Percentiles rank a stretch among this genome's conserved stretches.
phyloP scores from a whole-genome alignment of 1,139 yeast species.

The Zygoascus sp. region DNA sequence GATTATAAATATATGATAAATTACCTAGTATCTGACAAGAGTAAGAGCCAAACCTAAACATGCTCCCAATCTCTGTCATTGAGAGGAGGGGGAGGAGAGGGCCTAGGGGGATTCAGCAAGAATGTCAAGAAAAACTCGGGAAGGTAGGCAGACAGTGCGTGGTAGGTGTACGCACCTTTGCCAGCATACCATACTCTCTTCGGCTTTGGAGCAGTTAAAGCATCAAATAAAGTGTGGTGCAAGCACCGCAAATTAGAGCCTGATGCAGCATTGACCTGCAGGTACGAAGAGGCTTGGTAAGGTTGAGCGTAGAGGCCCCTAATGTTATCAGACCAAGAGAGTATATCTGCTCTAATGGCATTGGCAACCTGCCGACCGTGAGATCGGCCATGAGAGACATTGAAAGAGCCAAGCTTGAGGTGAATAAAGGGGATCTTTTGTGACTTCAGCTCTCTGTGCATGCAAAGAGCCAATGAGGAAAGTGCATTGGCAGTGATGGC shows the following conservation, averaged over 20 bases:
- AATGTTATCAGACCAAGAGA: slow-evolving; percentile 39
- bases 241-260: slow-evolving; percentile 35
- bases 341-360: slow-evolving; percentile 38
- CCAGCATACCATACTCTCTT: slow-evolving; percentile 38
- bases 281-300: slow-evolving; percentile 32
- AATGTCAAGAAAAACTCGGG: slow-evolving; percentile 37
- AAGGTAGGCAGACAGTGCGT: slow-evolving; percentile 29
- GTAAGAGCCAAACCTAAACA: slow-evolving; percentile 2
- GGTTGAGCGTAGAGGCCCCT: slow-evolving; percentile 36
- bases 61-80: slow-evolving; percentile 26
- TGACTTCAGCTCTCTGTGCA: slow-evolving; percentile 37
- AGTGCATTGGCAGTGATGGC: slow-evolving; percentile 37
- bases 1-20: not conserved
- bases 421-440: slow-evolving; percentile 28
- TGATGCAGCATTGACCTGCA: slow-evolving; percentile 30
- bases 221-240: slow-evolving; percentile 36
- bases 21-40: not conserved
- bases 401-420: slow-evolving; percentile 39
- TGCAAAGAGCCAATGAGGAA: slow-evolving; percentile 35
- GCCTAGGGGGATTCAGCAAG: slow-evolving; percentile 29
- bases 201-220: slow-evolving; percentile 31
- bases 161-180: slow-evolving; percentile 36
- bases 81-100: slow-evolving; percentile 17
- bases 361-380: slow-evolving; percentile 32
- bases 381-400: slow-evolving; percentile 30